Evolutionary conservation across 495 filamentous ascomycete genomes (phyloP).

Genomic region (Podospora sp.): DNA sequence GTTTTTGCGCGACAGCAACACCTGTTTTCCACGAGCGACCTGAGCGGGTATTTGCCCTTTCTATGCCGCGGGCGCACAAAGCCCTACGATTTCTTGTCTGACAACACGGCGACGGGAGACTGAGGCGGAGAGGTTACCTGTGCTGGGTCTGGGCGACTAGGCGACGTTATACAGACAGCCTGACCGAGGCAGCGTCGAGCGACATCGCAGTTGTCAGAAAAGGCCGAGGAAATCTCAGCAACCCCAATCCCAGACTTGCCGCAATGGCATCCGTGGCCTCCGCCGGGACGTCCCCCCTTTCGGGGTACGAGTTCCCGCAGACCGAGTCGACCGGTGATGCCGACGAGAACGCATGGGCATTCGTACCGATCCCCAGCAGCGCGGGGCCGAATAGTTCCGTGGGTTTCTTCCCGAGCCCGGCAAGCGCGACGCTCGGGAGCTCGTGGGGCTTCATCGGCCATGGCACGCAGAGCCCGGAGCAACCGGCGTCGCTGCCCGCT

Average conservation of each 20-base stretch:
- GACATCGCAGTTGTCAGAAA: neutral
- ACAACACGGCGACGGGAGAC: neutral
- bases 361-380: conserved; percentile 30
- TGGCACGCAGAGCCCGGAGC: conserved; percentile 15
- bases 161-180: neutral
- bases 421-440: conserved; percentile 44
- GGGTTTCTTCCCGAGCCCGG: conserved; percentile 46
- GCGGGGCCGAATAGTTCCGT: conserved; percentile 27
- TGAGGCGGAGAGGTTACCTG: neutral
- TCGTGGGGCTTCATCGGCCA: conserved; percentile 45
- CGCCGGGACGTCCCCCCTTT: conserved; percentile 33
- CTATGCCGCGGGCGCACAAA: neutral
- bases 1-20: too few relatives aligned
- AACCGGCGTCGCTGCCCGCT: conserved; percentile 29
- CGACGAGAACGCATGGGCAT: conserved; percentile 31
- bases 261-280: conserved; percentile 38
- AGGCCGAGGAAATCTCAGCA: neutral
- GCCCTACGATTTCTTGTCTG: neutral
- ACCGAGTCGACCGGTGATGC: conserved; percentile 26
- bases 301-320: conserved; percentile 32
- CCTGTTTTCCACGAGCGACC: neutral
- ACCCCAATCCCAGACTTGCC: neutral
- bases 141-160: neutral
- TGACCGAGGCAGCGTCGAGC: neutral
- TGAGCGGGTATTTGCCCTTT: neutral